Conservation (phyloP, 495 filamentous ascomycete species). For the Hyaloscypha hepaticicola region DNA sequence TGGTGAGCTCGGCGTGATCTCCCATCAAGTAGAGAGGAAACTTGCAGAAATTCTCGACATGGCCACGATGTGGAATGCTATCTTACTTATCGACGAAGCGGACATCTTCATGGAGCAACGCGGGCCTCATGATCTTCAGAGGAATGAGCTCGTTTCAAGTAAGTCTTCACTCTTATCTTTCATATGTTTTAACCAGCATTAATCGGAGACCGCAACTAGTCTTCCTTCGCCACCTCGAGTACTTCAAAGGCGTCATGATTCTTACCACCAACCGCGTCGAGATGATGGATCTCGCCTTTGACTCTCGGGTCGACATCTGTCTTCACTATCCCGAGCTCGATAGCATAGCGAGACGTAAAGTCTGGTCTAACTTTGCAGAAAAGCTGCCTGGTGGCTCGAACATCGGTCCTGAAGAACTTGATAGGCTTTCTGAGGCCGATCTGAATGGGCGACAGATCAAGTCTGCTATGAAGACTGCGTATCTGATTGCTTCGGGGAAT, state of each 20-base stretch:
- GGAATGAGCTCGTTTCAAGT: slow-evolving; percentile 23
- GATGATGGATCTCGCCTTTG: slow-evolving; percentile 17
- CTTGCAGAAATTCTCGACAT: slow-evolving; percentile 45
- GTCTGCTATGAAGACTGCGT: slow-evolving; percentile 24
- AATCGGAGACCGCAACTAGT: neutral
- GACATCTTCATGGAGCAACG: slow-evolving; percentile 38
- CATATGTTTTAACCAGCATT: too few species aligned
- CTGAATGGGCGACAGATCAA: slow-evolving; percentile 28
- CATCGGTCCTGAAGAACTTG: neutral
- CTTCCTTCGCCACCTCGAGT: slow-evolving; percentile 25
- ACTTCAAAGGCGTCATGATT: slow-evolving; percentile 25
- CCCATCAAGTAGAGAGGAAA: slow-evolving; percentile 36
- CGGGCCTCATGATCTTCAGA: slow-evolving; percentile 13
- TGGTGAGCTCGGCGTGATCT: slow-evolving; percentile 18
- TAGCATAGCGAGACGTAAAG: neutral
- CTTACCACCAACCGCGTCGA: slow-evolving; percentile 24
- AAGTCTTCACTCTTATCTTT: neutral
- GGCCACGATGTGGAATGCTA: slow-evolving; percentile 40
- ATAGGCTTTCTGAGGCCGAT: slow-evolving; percentile 11
- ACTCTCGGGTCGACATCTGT: slow-evolving; percentile 16
- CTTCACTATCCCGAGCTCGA: slow-evolving; percentile 15
- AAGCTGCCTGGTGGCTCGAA: neutral
- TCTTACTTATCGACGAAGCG: slow-evolving; percentile 43
- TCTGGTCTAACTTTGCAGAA: neutral
- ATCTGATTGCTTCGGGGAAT: slow-evolving; percentile 15